These are phyloP conservation scores for Coccomyxa sp. DNA, from an alignment of 139 green algal genomes.

Conservation along the genomic window DNA sequence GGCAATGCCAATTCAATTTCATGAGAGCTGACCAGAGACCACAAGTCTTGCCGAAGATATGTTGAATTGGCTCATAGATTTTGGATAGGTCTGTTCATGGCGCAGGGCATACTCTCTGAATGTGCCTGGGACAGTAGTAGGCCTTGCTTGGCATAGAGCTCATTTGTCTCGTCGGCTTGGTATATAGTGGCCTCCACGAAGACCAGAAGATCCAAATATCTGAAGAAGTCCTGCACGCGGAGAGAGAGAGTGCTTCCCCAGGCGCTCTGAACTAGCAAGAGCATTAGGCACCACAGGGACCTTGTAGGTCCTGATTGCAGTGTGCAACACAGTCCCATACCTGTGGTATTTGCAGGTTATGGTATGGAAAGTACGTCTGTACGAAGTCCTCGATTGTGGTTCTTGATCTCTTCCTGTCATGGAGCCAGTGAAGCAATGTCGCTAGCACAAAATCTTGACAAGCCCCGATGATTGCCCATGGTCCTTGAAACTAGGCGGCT, in stretches of 20 bases:
- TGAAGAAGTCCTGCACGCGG: slow-evolving; percentile 40
- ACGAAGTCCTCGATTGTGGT: slow-evolving; percentile 72
- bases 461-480: too few relatives aligned
- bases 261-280: not conserved
- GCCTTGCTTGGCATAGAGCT: slow-evolving; percentile 10
- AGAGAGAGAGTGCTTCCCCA: not conserved
- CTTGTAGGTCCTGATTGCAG: not conserved
- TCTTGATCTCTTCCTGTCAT: slow-evolving; percentile 45
- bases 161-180: slow-evolving; percentile 71
- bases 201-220: slow-evolving; percentile 56
- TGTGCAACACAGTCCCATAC: slow-evolving; percentile 1
- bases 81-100: not conserved
- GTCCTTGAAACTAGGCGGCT: too few relatives aligned
- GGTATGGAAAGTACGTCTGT: slow-evolving; percentile 61
- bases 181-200: slow-evolving; percentile 72
- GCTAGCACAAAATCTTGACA: too few relatives aligned
- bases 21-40: not conserved
- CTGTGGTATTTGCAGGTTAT: slow-evolving; percentile 34
- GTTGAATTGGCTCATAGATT: not conserved
- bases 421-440: not conserved
- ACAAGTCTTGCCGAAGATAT: too few relatives aligned
- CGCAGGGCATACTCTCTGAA: not conserved
- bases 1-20: not conserved
- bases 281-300: not conserved
- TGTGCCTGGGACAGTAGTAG: not conserved